phyloP scores from a whole-genome alignment of 352 stramenopile species.

The Globisporangium emineosum region DNA sequence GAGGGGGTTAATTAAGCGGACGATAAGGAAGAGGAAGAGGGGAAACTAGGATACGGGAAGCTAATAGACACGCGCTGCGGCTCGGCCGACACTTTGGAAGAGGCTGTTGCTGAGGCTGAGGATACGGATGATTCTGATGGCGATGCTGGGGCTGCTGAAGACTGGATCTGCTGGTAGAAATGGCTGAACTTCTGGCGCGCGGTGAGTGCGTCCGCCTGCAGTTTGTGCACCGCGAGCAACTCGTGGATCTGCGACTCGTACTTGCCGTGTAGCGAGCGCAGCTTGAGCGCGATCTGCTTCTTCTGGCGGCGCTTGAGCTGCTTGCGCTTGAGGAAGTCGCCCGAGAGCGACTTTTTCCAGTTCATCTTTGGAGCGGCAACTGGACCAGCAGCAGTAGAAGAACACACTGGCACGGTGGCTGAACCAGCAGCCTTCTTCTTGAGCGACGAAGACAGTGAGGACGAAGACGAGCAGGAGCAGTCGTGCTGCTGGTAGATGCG shows the following conservation, averaged over 20 bases:
- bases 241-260: slow-evolving; percentile 42
- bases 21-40: slow-evolving; percentile 18
- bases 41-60: slow-evolving; percentile 18
- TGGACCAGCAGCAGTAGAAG: background rate
- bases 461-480: slow-evolving; percentile 31
- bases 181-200: slow-evolving; percentile 45
- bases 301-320: slow-evolving; percentile 73
- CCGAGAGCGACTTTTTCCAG: slow-evolving; percentile 49
- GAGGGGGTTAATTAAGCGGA: background rate
- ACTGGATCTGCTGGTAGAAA: slow-evolving; percentile 17
- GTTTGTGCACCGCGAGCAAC: slow-evolving; percentile 40
- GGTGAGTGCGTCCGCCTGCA: slow-evolving; percentile 45
- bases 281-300: slow-evolving; percentile 51
- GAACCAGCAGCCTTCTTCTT: background rate
- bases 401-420: background rate
- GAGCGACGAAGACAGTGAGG: background rate
- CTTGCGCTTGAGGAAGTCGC: slow-evolving; percentile 59
- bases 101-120: background rate
- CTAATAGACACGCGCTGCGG: slow-evolving; percentile 16
- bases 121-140: background rate
- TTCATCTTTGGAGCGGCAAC: slow-evolving; percentile 25
- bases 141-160: background rate
- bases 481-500: slow-evolving; percentile 46
- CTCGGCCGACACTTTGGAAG: background rate
- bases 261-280: slow-evolving; percentile 44